Base-by-base conservation (phyloP, 1,284 basidiomycete genomes). In the Quambalaria eucalypti region DNA sequence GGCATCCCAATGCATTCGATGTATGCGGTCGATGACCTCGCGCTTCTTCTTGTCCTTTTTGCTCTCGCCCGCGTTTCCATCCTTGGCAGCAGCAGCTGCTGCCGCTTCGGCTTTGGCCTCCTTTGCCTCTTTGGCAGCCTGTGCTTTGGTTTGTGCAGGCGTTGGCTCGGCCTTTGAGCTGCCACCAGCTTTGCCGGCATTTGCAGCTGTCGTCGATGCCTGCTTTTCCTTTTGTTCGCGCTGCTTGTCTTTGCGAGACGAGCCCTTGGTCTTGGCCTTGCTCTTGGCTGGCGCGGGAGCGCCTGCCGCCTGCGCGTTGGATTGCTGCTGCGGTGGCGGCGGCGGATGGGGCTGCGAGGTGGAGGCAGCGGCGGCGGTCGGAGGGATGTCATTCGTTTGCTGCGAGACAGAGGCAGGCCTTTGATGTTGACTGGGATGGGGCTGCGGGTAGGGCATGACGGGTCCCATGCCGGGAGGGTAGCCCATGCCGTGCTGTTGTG, bases 1-100 rank as follows among this genome's bases (percentile, higher is more conserved):
- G 12, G 64, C 67, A 26, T 75, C 71, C 56, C 69, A 71, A 50
- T 74, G 71, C 36, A 68, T 60, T 30, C 66, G 66, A 40, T 74
- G 67, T 40, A 75, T 62, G 28, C 70, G 66, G 33, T 75, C 73
- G 29, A 75, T 64, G 26, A 74, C 67, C 42, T 75, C 73, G 38
- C 65, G 66, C 47, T 71, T 62, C 59, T 73, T 75, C 57, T 64
- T 63, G 54, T 66, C 65, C 49, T 64, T 66, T 40, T 68, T 68
- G 50, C 54, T 56, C 51, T 56, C 54, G 26, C 30, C 29, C 8
- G 46, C 21, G 26, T 8, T 26, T 12, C 36, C 36, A 39, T 14
- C 36, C 21, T 14, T 21, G 4, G 36, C 36, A 4, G 36, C 36
- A 12, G 36, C 25, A 25, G 42, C 42, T 4, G 42, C 42, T 25